Percentiles rank a stretch among this genome's conserved stretches.
Conservation (phyloP, 2,329 filamentous ascomycete species). For the Hypoxylon rubiginosum region DNA sequence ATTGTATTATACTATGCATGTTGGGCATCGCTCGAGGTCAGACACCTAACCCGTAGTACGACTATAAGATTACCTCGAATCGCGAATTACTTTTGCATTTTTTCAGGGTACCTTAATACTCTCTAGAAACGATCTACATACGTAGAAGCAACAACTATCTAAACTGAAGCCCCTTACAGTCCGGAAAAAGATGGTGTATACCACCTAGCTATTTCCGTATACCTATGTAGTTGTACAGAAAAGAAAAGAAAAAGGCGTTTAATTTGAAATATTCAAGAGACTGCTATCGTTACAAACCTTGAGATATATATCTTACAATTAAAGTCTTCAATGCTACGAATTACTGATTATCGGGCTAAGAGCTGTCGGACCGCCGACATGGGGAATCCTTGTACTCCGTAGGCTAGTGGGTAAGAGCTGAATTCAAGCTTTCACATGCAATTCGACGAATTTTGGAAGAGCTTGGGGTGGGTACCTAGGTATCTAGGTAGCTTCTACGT, state of each 20-base stretch:
- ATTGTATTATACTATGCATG: conserved; percentile 17
- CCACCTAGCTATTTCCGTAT: not conserved
- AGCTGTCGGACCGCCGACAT: conserved; percentile 12
- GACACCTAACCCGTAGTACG: not conserved
- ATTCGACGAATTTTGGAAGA: conserved; percentile 14
- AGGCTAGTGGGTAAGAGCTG: conserved; percentile 2
- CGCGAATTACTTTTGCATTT: not conserved
- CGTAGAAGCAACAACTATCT: too few species aligned
- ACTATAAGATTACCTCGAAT: not conserved
- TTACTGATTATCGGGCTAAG: conserved; percentile 7
- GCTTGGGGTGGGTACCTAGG: conserved; percentile 8
- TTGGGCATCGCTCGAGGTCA: not conserved
- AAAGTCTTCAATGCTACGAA: too few species aligned
- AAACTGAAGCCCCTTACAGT: not conserved
- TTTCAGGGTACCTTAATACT: not conserved
- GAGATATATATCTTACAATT: not conserved
- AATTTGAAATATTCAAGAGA: not conserved
- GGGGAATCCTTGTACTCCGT: conserved; percentile 27
- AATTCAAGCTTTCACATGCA: conserved; percentile 35
- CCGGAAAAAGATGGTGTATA: not conserved
- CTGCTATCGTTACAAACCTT: not conserved
- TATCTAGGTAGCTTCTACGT: conserved; percentile 5
- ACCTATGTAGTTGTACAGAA: not conserved
- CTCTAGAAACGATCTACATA: not conserved
- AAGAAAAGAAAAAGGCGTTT: not conserved